Conservation (phyloP, 805 yeast species). For the Lipomyces lipofer region DNA sequence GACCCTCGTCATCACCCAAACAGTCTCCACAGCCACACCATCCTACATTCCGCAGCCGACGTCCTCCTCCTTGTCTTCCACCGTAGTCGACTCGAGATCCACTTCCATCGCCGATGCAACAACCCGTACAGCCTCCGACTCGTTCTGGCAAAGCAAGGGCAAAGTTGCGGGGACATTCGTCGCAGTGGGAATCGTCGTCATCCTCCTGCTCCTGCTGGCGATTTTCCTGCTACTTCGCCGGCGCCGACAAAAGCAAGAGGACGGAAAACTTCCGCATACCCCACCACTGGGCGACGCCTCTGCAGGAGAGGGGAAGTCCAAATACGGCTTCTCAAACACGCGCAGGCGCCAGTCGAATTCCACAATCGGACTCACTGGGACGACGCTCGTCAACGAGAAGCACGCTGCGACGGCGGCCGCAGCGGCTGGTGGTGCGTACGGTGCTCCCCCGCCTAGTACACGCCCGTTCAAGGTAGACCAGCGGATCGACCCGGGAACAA, state of each 20-base stretch:
- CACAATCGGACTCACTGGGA: slow-evolving; percentile 12
- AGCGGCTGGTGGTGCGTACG: slow-evolving; percentile 19
- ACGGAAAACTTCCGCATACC: slow-evolving; percentile 13
- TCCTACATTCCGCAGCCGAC: slow-evolving; percentile 16
- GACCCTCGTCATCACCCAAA: slow-evolving; percentile 31
- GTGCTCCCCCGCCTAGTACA: slow-evolving; percentile 24
- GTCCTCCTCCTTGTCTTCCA: slow-evolving; percentile 5
- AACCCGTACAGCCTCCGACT: slow-evolving; percentile 30
- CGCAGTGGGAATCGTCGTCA: slow-evolving; percentile 67
- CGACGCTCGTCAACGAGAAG: slow-evolving; percentile 21
- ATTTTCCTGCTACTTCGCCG: slow-evolving; percentile 47
- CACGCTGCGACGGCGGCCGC: slow-evolving; percentile 33
- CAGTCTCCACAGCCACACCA: slow-evolving; percentile 18
- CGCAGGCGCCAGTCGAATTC: slow-evolving; percentile 19
- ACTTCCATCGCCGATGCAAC: slow-evolving; percentile 18
- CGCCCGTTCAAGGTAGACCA: slow-evolving; percentile 53
- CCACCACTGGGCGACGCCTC: slow-evolving; percentile 14
- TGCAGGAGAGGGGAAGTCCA: slow-evolving; percentile 19
- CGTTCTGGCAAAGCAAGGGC: slow-evolving; percentile 68
- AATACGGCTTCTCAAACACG: slow-evolving; percentile 23
- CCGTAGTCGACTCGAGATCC: neutral
- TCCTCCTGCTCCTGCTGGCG: slow-evolving; percentile 48
- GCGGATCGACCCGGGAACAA: slow-evolving; percentile 58
- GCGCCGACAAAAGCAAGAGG: slow-evolving; percentile 32
- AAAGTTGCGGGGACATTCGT: slow-evolving; percentile 85